phyloP scores from a whole-genome alignment of 768 basidiomycete genomes.

The Multifurca ochricompacta region DNA sequence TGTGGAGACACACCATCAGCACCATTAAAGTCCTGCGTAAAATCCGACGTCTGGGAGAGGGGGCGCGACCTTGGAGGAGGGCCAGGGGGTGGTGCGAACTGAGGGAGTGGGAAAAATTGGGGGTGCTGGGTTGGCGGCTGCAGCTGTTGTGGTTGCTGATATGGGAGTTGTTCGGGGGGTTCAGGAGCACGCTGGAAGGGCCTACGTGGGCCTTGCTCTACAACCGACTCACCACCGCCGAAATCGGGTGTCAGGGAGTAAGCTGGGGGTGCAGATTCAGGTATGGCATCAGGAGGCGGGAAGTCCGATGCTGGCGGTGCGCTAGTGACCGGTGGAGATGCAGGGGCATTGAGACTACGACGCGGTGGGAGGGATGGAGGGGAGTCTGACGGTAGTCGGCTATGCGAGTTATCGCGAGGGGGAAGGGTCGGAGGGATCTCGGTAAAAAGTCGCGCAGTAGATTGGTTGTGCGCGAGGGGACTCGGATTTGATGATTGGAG shows the following conservation, averaged over 20 bases:
- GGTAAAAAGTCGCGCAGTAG: no score
- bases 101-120: constrained; percentile 2
- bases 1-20: constrained; percentile 31
- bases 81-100: constrained; percentile 20
- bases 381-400: neutral
- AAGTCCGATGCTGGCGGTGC: neutral
- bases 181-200: constrained; percentile 47
- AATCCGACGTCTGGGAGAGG: constrained; percentile 37
- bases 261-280: constrained; percentile 61
- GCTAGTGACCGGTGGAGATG: neutral
- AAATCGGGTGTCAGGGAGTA: constrained; percentile 54
- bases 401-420: neutral
- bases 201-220: constrained; percentile 54
- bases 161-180: constrained; percentile 1
- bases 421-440: neutral
- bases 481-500: neutral
- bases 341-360: neutral
- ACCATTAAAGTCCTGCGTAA: constrained; percentile 57
- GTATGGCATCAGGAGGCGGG: constrained; percentile 21
- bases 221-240: constrained; percentile 48
- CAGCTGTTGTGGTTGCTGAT: neutral
- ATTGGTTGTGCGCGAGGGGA: neutral
- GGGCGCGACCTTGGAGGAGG: constrained; percentile 1
- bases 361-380: constrained; percentile 8
- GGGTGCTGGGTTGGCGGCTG: neutral